A percentile compares a stretch with the other conserved stretches of the same genome.
Conservation (phyloP, 768 basidiomycete species). For the Sporobolomyces phaffii region DNA sequence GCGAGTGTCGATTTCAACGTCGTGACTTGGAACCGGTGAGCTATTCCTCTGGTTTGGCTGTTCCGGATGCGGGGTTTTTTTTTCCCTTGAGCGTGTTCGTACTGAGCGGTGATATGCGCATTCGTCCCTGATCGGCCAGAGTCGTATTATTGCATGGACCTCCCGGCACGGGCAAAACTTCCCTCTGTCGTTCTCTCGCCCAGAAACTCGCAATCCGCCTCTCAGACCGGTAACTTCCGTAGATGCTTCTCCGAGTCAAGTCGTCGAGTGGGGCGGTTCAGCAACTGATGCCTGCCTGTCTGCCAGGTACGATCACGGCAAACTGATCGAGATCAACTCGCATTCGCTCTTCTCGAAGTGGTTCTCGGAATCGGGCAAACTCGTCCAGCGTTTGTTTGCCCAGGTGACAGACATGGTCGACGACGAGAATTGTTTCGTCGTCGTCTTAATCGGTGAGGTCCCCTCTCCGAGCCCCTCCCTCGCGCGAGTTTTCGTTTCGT, state of each 20-base stretch:
- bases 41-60: not conserved
- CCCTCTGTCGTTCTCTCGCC: conserved; percentile 84
- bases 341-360: conserved; percentile 97
- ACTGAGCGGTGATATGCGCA: not conserved
- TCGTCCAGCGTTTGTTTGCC: conserved; percentile 86
- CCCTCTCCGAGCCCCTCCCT: too few relatives aligned
- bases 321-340: conserved; percentile 92
- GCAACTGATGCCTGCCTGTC: too few relatives aligned
- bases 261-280: too few relatives aligned
- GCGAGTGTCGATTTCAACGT: conserved; percentile 58
- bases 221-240: conserved; percentile 71
- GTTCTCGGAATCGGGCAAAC: conserved; percentile 98
- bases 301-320: conserved; percentile 71
- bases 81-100: too few relatives aligned
- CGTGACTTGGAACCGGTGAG: conserved; percentile 81
- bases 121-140: too few relatives aligned
- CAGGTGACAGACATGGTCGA: conserved; percentile 86
- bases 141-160: conserved; percentile 92
- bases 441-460: conserved; percentile 85
- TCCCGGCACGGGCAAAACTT: conserved; percentile 92
- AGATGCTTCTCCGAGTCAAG: too few relatives aligned
- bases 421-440: conserved; percentile 82
- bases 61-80: too few relatives aligned
- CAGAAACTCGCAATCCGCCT: conserved; percentile 91
- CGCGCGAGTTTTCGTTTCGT: too few relatives aligned